Base-by-base conservation (phyloP, 1,284 basidiomycete genomes). In the Sutorius eximius region DNA sequence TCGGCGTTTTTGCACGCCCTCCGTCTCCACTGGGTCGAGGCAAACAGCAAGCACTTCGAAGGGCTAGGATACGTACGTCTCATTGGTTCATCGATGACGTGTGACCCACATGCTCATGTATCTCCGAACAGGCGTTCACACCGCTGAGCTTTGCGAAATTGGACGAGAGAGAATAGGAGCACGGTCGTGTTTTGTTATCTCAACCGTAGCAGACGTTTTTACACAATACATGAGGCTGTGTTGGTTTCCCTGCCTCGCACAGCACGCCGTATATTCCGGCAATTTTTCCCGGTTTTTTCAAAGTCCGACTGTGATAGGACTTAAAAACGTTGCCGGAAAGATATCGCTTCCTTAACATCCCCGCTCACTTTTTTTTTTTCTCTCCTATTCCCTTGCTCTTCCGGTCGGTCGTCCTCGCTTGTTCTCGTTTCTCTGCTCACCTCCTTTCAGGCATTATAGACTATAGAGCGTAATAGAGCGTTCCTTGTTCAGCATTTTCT, bases 1-100 rank as follows among this genome's bases (percentile, higher is more conserved):
- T 94, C 91, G 59, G 95, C 94, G 41, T 98, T 98, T 77, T 74
- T 99, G 66, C 96, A 99, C 73, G 95, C 96, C 9, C 82, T 99
- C 59, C 89, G 97, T 73, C 81, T 99, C 63, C 95, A 98, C 73
- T 98, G 96, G 95, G 95, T 98, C 60, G 95, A 98, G 74, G 91
- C 89, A 48, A 95, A 95, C 77, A 94, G 93, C 76, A 98, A 98
- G 81, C 93, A 95, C 72, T 98, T 92, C 74, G 86, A 90, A 75
- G 95, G 93, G 37, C 89, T 83, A 57, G 93, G 95, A 67, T 87
- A 93, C 79, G 87, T 90, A 75, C 70, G 87, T 86, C 47, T 42
- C 37, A 2, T 55, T 59, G 27, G 18, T 32, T 64, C 61, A 65
- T 53, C 29, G 37, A 34, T 54, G 55, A 58, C 59, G 61, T 66